Percentiles rank a stretch among this genome's conserved stretches.
These are phyloP conservation scores for Plantago rigida DNA, from an alignment of 305 asterid genomes.

Conservation along the genomic window DNA sequence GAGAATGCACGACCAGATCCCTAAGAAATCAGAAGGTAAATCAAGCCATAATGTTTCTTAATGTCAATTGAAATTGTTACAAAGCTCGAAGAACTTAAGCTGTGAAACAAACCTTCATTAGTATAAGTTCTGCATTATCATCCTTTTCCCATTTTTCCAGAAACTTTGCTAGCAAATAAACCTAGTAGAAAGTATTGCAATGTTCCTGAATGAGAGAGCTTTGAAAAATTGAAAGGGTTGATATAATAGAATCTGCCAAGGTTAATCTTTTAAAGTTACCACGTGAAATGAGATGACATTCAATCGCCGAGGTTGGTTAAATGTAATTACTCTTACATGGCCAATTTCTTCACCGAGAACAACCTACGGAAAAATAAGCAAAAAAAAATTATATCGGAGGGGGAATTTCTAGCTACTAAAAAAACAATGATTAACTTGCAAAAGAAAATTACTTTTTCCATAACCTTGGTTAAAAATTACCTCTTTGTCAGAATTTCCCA, in stretches of 20 bases:
- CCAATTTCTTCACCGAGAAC: slow-evolving; percentile 62
- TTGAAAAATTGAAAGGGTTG: background rate
- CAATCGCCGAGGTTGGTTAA: slow-evolving; percentile 78
- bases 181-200: slow-evolving; percentile 35
- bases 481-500: slow-evolving; percentile 34
- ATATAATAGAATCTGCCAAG: background rate
- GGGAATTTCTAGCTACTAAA: slow-evolving; percentile 6
- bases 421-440: slow-evolving; percentile 13
- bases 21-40: slow-evolving; percentile 26
- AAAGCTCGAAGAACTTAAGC: slow-evolving; percentile 10
- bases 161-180: slow-evolving; percentile 53
- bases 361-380: slow-evolving; percentile 38
- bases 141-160: slow-evolving; percentile 84
- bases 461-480: slow-evolving; percentile 27
- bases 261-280: slow-evolving; percentile 40
- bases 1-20: slow-evolving; percentile 92
- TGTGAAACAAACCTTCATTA: slow-evolving; percentile 48
- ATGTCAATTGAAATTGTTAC: background rate
- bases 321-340: slow-evolving; percentile 54
- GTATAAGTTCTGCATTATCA: slow-evolving; percentile 53
- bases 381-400: slow-evolving; percentile 11
- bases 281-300: slow-evolving; percentile 64
- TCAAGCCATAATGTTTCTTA: slow-evolving; percentile 15
- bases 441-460: slow-evolving; percentile 9
- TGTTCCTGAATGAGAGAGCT: slow-evolving; percentile 4